These are phyloP conservation scores for Metschnikowia lachancei DNA, from an alignment of 805 yeast genomes.

Conservation along the genomic window DNA sequence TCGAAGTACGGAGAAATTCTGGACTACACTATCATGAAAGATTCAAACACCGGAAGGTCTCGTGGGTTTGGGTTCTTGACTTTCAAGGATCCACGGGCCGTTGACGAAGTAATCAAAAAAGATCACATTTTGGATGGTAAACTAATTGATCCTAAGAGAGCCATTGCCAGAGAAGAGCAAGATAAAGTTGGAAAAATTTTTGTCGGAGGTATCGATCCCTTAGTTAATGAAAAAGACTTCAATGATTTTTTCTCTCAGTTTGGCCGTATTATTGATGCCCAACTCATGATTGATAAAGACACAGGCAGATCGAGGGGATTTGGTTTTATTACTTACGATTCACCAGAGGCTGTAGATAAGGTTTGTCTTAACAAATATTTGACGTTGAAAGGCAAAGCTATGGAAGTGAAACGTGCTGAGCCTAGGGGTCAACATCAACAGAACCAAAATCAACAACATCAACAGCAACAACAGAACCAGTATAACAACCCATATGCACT, in stretches of 20 bases:
- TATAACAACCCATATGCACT: slow-evolving; percentile 30
- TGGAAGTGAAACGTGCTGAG: slow-evolving; percentile 82
- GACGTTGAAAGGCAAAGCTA: slow-evolving; percentile 78
- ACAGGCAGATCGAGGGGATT: slow-evolving; percentile 96
- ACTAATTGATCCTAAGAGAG: slow-evolving; percentile 94
- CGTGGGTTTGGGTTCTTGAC: slow-evolving; percentile 95
- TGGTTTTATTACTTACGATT: slow-evolving; percentile 93
- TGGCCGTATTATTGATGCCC: slow-evolving; percentile 92
- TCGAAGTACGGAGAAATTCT: slow-evolving; percentile 83
- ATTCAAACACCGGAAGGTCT: slow-evolving; percentile 78
- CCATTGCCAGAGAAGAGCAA: slow-evolving; percentile 96
- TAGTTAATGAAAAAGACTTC: slow-evolving; percentile 88
- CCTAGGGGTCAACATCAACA: slow-evolving; percentile 69
- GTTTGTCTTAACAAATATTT: slow-evolving; percentile 80
- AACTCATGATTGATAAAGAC: slow-evolving; percentile 94
- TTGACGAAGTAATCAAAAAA: slow-evolving; percentile 78
- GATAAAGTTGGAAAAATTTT: slow-evolving; percentile 95
- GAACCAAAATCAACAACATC: slow-evolving; percentile 25
- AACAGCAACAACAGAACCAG: slow-evolving; percentile 30
- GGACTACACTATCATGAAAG: slow-evolving; percentile 92
- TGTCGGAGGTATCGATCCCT: slow-evolving; percentile 95
- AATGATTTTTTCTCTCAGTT: slow-evolving; percentile 80
- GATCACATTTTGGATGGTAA: slow-evolving; percentile 93
- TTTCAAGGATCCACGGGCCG: slow-evolving; percentile 76
- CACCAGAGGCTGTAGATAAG: slow-evolving; percentile 89